Evolutionary conservation across 169 alveolate species (phyloP).

Genomic region (Plasmodium ovale): DNA sequence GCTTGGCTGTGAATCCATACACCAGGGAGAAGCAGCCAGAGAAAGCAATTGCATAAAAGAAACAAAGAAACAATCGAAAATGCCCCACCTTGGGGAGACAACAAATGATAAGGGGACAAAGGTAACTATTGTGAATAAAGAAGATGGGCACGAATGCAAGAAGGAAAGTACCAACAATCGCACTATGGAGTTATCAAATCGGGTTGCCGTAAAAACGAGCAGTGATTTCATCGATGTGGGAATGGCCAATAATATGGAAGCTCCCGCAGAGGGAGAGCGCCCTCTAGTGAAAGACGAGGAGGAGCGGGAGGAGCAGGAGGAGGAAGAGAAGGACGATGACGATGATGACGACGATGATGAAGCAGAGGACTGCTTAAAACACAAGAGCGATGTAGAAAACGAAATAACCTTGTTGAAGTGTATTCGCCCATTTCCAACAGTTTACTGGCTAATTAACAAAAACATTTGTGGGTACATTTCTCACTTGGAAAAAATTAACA

Average conservation of each 20-base stretch:
- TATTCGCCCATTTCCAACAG: conserved; percentile 85
- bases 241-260: not conserved
- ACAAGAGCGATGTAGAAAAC: conserved; percentile 30
- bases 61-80: not conserved
- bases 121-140: too few relatives aligned
- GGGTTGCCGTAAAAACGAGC: too few relatives aligned
- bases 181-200: not conserved
- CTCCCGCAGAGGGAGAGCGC: not conserved
- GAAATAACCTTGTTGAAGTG: conserved; percentile 41
- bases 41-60: not conserved
- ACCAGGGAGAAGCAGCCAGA: not conserved
- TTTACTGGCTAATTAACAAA: conserved; percentile 81
- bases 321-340: not conserved
- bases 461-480: conserved; percentile 79
- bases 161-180: not conserved
- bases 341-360: conserved; percentile 1
- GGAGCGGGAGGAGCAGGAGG: not conserved
- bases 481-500: conserved; percentile 82
- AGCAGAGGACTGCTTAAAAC: conserved; percentile 18
- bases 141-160: too few relatives aligned
- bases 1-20: not conserved
- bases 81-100: too few relatives aligned
- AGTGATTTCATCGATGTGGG: not conserved
- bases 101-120: not conserved
- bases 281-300: not conserved